Evolutionary conservation across 768 basidiomycete genomes (phyloP), one percentile per base, ranked within the genome.

Genomic region (Leucocoprinus leucothites): DNA sequence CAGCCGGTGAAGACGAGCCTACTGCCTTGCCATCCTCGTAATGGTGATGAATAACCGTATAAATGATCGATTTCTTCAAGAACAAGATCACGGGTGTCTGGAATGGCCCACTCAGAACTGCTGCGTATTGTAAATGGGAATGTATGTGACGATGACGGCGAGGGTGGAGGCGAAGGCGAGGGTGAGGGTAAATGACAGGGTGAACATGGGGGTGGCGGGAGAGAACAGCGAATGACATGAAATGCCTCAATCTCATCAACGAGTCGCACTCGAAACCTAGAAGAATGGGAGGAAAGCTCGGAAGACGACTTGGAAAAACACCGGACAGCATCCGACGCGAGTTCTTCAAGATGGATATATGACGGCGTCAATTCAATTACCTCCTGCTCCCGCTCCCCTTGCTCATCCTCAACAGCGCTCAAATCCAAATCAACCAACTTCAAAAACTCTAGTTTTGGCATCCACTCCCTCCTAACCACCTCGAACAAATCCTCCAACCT

Each of bases 291-390:
- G n/a, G n/a, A n/a, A n/a, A n/a, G n/a, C n/a, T n/a, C n/a, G n/a
- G n/a, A n/a, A 35, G 11, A 56, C 42, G 6, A 48, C 57, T 22
- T 58, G 42, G 38, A 45, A 46, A 42, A 40, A 40, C n/a, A 53
- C 57, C 41, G 53, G 42, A 56, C 48, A 25, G 57, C 53, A 5
- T 56, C 56, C 14, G 44, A 48, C 38, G 53, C 43, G 3, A 63
- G 57, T 25, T 60, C 59, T 51, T 63, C 61, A 25, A 63, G 61
- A 40, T 51, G 51, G 47, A 63, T 51, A 28, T 60, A 48, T n/a
- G 38, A 57, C 41, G 9, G 58, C 55, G 3, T 31, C 28, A 36
- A 58, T 56, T 8, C n/a, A n/a, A n/a, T n/a, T n/a, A n/a, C n/a
- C n/a, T n/a, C n/a, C n/a, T n/a, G n/a, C n/a, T n/a, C n/a, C n/a